phyloP scores from a whole-genome alignment of 495 filamentous ascomycete genomes.

The Aspergillus diversus region DNA sequence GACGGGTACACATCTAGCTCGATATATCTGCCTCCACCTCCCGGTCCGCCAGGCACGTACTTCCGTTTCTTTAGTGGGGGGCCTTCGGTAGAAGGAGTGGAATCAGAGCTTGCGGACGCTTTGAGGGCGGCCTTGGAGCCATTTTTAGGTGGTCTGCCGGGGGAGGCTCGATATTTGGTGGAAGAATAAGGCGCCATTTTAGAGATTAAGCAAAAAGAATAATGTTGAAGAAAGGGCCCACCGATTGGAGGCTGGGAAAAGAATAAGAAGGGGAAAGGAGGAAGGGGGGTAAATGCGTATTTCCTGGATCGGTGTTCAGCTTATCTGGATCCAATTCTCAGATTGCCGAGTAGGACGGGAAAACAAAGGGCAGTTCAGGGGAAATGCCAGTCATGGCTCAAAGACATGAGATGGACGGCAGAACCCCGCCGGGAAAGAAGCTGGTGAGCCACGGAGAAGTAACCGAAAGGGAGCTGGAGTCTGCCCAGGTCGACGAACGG shows the following conservation, averaged over 20 bases:
- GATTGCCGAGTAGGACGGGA: conserved; percentile 13
- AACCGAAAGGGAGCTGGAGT: not conserved
- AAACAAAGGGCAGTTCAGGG: conserved; percentile 5
- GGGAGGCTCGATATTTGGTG: conserved; percentile 31
- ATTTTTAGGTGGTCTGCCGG: conserved; percentile 38
- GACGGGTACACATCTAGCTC: conserved; percentile 57
- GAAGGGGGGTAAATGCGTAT: not conserved
- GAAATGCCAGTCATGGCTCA: conserved; percentile 23
- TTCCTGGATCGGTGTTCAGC: conserved; percentile 2
- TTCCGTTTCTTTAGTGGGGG: conserved; percentile 57
- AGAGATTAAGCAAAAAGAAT: not conserved
- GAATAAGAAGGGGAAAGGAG: not conserved
- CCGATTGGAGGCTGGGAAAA: not conserved
- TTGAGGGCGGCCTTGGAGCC: conserved; percentile 39
- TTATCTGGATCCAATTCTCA: conserved; percentile 13
- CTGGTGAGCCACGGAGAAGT: conserved; percentile 1
- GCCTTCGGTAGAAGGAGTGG: conserved; percentile 42
- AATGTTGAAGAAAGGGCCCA: not conserved
- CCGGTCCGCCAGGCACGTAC: conserved; percentile 78
- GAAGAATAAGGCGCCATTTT: conserved; percentile 41
- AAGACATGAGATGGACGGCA: not conserved
- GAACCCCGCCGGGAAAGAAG: conserved; percentile 2
- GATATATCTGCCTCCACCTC: conserved; percentile 77
- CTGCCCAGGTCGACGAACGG: conserved; percentile 3
- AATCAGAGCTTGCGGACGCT: conserved; percentile 36